Conservation (phyloP, 192 early-diverging fungal genomes). For the Backusella sp. region DNA sequence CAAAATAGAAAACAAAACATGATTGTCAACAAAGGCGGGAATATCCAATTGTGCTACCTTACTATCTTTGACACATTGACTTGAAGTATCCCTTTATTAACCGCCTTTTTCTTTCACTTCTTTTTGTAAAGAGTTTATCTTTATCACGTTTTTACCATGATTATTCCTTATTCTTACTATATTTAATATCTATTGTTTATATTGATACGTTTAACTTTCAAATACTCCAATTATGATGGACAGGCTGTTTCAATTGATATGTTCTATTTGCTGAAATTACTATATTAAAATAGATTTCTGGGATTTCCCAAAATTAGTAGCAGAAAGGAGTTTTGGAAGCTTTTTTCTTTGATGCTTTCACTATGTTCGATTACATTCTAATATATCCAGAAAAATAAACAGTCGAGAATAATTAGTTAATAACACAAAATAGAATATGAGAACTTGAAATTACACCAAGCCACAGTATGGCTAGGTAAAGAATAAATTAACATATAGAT, state of each 20-base stretch:
- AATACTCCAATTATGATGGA: not conserved
- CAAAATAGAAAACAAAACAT: not conserved
- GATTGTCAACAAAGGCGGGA: not conserved
- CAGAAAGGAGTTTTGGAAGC: not conserved
- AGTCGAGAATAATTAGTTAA: constrained; percentile 3
- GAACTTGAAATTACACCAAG: constrained; percentile 2
- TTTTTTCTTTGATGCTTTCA: not conserved
- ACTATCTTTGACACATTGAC: not conserved
- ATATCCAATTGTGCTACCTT: not conserved
- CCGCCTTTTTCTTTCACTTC: not conserved
- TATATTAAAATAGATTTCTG: not conserved
- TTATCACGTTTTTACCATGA: not conserved
- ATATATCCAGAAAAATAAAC: not conserved
- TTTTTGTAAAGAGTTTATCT: not conserved
- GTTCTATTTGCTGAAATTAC: not conserved
- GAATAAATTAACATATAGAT: constrained; percentile 1
- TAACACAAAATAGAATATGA: constrained; percentile 4
- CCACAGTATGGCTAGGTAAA: constrained; percentile 7
- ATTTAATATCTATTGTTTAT: not conserved
- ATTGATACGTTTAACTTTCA: not conserved
- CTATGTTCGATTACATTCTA: not conserved
- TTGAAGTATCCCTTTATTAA: not conserved
- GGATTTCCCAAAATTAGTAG: not conserved
- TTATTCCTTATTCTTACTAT: not conserved
- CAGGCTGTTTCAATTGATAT: not conserved